Percentiles rank a stretch among this genome's conserved stretches.
Conservation (phyloP, 116 monocot genomes). For the Iris pallida region DNA sequence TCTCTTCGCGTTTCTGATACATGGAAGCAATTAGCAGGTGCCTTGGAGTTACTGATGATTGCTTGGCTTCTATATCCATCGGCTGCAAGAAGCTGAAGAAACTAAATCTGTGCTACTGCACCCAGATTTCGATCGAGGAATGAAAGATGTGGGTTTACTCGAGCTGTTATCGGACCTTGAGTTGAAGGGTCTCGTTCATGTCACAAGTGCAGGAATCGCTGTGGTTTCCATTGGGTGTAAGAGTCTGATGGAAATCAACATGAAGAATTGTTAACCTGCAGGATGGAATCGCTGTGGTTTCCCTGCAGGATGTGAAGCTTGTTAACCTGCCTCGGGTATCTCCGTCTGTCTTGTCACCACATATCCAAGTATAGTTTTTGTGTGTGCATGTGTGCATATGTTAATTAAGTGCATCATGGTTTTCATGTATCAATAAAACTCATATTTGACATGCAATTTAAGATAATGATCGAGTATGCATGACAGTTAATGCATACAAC, state of each 20-base stretch:
- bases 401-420: too few relatives aligned
- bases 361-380: too few relatives aligned
- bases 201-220: constrained; percentile 55
- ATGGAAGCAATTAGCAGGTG: constrained; percentile 35
- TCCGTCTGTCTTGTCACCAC: too few relatives aligned
- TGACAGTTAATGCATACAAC: too few relatives aligned
- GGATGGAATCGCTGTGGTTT: too few relatives aligned
- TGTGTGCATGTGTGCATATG: too few relatives aligned
- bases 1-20: not conserved
- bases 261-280: constrained; percentile 61
- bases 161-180: constrained; percentile 62
- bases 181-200: constrained; percentile 41
- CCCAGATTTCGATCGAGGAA: constrained; percentile 61
- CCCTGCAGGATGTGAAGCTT: constrained; percentile 74
- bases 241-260: constrained; percentile 48
- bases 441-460: too few relatives aligned
- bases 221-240: constrained; percentile 56
- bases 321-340: constrained; percentile 55
- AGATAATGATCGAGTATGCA: too few relatives aligned
- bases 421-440: too few relatives aligned
- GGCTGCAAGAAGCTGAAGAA: constrained; percentile 73
- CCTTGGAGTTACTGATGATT: constrained; percentile 49
- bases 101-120: constrained; percentile 80
- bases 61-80: constrained; percentile 39
- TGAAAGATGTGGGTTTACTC: constrained; percentile 46